Evolutionary conservation across 1,284 basidiomycete species (phyloP), one percentile per base, ranked within the genome.

Genomic region (Apiotrichum veenhuisii): DNA sequence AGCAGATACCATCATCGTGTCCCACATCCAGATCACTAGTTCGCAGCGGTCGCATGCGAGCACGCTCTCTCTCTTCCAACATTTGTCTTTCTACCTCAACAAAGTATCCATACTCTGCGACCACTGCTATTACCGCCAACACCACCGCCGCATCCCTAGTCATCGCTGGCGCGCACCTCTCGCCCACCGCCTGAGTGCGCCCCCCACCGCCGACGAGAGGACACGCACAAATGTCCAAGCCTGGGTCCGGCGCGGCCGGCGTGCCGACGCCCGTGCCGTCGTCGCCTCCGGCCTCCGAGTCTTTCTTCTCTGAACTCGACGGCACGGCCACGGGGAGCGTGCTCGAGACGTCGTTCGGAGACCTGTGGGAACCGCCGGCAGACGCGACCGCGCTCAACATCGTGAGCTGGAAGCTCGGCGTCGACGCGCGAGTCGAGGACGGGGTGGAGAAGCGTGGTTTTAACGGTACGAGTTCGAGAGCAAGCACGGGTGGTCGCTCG

Each of bases 391-490:
- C 58, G 12, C 53, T 77, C 52, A 77, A 77, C 58, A 62, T 76
- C 14, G 75, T 77, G 3, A 71, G 67, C 22, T 77, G 75, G 75
- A 62, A 58, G 40, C 58, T 55, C 17, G 62, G 50, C 41, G 55
- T 63, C 15, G 58, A 63, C 26, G 58, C 62, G 23, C 55, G 50
- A 9, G 60, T 59, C 43, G 69, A 65, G 51, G 71, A 72, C 55
- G 72, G 70, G 1, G 62, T 71, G 12, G 72, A 72, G 42, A 72
- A 70, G 52, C 62, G 74, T 8, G 74, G 74, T 10, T 75, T 75
- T 63, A 74, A 75, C 45, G 72, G 73, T 72, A 37, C 37, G 65
- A 43, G 8, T n/a, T n/a, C n/a, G n/a, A n/a, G n/a, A n/a, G n/a
- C n/a, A 7, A 23, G 12, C 20, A 14, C 15, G 22, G 4, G 10